Percentiles rank a stretch among this genome's conserved stretches.
Evolutionary conservation across 2,329 filamentous ascomycete genomes (phyloP).

Genomic region (Geosmithia flava): DNA sequence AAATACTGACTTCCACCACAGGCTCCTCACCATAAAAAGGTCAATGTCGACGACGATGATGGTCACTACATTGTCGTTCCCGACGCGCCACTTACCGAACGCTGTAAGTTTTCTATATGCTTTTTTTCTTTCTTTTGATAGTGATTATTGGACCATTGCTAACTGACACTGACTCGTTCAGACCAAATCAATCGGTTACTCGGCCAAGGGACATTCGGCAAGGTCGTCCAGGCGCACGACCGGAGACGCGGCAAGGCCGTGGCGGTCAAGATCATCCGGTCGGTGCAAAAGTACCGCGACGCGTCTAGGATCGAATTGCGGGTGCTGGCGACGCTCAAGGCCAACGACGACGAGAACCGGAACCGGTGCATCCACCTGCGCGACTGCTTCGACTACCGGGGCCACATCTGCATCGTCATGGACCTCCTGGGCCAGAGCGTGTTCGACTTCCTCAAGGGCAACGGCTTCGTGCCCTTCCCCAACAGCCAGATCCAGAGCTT

Average conservation of each 20-base stretch:
- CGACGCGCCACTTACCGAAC: slow-evolving; percentile 72
- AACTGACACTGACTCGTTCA: slow-evolving; percentile 24
- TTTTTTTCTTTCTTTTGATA: neutral
- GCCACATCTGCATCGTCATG: slow-evolving; percentile 84
- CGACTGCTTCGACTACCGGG: slow-evolving; percentile 94
- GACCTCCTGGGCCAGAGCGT: slow-evolving; percentile 82
- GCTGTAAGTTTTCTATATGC: slow-evolving; percentile 52
- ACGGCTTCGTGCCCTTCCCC: slow-evolving; percentile 90
- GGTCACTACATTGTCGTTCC: slow-evolving; percentile 93
- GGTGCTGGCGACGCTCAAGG: slow-evolving; percentile 81
- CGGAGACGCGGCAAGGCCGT: slow-evolving; percentile 64
- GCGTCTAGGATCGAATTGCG: slow-evolving; percentile 89
- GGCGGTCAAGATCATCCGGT: slow-evolving; percentile 95
- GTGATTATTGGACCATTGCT: neutral
- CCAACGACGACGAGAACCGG: slow-evolving; percentile 82
- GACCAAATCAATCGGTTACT: slow-evolving; percentile 83
- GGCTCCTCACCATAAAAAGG: slow-evolving; percentile 35
- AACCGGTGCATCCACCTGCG: slow-evolving; percentile 95
- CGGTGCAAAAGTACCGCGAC: slow-evolving; percentile 96
- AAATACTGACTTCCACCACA: slow-evolving; percentile 3
- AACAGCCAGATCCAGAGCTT: slow-evolving; percentile 98
- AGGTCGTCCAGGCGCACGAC: slow-evolving; percentile 90
- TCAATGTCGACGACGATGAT: slow-evolving; percentile 89
- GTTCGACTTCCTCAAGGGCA: slow-evolving; percentile 95
- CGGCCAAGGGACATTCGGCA: slow-evolving; percentile 95